Base-by-base conservation (phyloP, 2,329 filamentous ascomycete species). In the Alternaria gaisen region DNA sequence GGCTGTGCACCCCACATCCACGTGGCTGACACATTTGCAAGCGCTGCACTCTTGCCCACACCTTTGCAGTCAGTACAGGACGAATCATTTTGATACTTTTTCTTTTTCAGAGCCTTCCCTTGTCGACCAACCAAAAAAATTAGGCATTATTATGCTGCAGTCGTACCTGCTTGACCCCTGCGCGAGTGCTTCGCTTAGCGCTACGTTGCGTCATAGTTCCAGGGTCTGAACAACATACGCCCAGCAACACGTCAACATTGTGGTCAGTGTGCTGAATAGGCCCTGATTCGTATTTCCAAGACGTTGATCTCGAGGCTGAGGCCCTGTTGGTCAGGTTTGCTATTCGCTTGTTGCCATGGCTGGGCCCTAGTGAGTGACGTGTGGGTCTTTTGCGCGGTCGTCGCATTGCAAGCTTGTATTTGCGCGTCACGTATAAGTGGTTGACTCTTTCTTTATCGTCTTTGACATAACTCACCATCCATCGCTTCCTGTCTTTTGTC, bases 221-320 rank as follows among this genome's bases (percentile, higher is more conserved):
- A 61, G 66, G 61, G 50, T 58, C 52, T 14, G 34, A 47, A 53
- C 61, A 65, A 61, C 65, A 55, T 48, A 32, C 16, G 56, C 52
- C 50, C 58, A 44, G 43, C 57, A 63, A 59, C 69, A 71, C 69
- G 69, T 71, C 66, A 64, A 71, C 63, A 44, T 46, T 18, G 53
- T 60, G 58, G 64, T 62, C 65, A 55, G 58, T 66, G 65, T 67
- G 63, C 51, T 46, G 55, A 54, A 41, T 59, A 41, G 48, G 46
- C 58, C 56, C 24, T 20, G 53, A 63, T 53, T 28, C 52, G 58
- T 38, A 48, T 28, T 22, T 22, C 32, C 20, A 40, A 36, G 44
- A 30, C 36, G 53, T 42, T 51, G 64, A 69, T 70, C 66, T 40
- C 53, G 63, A 69, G 65, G 68, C 65, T 68, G 67, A 58, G 52